Conservation (phyloP, 1,284 basidiomycete genomes). For the Ceratobasidium sp. region DNA sequence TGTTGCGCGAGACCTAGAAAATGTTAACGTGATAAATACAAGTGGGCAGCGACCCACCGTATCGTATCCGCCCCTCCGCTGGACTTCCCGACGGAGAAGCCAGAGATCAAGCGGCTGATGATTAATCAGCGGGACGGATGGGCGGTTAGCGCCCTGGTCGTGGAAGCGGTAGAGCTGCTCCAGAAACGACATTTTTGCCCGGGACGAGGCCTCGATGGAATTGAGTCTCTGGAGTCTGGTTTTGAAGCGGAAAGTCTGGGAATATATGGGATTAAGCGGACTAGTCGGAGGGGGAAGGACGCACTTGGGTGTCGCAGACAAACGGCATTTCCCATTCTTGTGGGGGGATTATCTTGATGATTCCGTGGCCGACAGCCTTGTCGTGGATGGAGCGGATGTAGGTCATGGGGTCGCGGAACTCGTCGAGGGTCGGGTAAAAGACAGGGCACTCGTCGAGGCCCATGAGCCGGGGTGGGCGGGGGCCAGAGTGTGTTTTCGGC, state of each 20-base stretch:
- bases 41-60: conserved; percentile 59
- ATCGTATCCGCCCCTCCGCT: conserved; percentile 84
- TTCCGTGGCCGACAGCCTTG: conserved; percentile 78
- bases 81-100: conserved; percentile 89
- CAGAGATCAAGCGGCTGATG: conserved; percentile 91
- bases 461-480: conserved; percentile 67
- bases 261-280: conserved; percentile 12
- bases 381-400: conserved; percentile 88
- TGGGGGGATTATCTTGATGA: conserved; percentile 96
- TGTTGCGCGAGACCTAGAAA: conserved; percentile 70
- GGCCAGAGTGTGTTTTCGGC: conserved; percentile 56
- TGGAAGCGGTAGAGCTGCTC: conserved; percentile 95
- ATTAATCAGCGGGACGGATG: conserved; percentile 90
- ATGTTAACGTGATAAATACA: not conserved
- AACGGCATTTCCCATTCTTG: conserved; percentile 95
- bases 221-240: conserved; percentile 94
- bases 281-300: conserved; percentile 44
- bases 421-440: conserved; percentile 84
- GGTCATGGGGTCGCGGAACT: conserved; percentile 94
- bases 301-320: conserved; percentile 89
- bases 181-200: conserved; percentile 95
- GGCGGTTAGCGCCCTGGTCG: conserved; percentile 82
- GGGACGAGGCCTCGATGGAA: conserved; percentile 94
- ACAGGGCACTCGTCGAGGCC: conserved; percentile 88
- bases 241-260: conserved; percentile 87